Base-by-base conservation (phyloP, 2,329 filamentous ascomycete species). In the Diaporthe velutina region DNA sequence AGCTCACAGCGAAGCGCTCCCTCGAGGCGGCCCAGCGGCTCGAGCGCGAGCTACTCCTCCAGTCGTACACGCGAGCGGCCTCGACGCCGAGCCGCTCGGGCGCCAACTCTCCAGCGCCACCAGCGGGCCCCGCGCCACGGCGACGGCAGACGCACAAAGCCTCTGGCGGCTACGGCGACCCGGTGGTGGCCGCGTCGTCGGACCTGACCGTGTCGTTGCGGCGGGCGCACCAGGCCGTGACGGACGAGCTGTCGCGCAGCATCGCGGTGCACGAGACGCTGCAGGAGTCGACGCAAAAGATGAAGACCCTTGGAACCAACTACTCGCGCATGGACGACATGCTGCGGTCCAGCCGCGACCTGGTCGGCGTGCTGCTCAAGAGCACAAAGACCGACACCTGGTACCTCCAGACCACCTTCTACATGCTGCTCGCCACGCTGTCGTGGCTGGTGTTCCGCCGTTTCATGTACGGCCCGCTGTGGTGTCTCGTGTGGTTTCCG, bases 361-460 rank as follows among this genome's bases (percentile, higher is more conserved):
- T 99, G 25, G 90, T 98, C 10, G 91, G 91, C 9, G 95, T 94
- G 25, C 87, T 99, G 60, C 86, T 98, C 61, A 91, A 91, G 76
- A 97, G 94, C 77, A 95, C 97, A 82, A 99, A 99, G 88, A 97
- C 93, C 78, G 97, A 99, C 82, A 98, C 96, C 3, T 99, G 97
- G 97, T 99, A 99, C 82, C 90, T 99, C 45, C 94, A 97, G 84
- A 97, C 94, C 50, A 92, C 96, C 2, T 92, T 98, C 78, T 97
- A 96, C 82, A 88, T 98, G 79, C 89, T 98, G 22, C 80, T 93
- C 30, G 90, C 86, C 8, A 98, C 95, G 1, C 91, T 96, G 55
- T 88, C 87, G 40, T 99, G 97, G 97, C 88, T 99, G 10, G 81
- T 98, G 9, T 98, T 97, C 80, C 88, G 97, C 38, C 88, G 97